Conservation (phyloP, 352 stramenopile species). For the Phytopythium ostracodes region DNA sequence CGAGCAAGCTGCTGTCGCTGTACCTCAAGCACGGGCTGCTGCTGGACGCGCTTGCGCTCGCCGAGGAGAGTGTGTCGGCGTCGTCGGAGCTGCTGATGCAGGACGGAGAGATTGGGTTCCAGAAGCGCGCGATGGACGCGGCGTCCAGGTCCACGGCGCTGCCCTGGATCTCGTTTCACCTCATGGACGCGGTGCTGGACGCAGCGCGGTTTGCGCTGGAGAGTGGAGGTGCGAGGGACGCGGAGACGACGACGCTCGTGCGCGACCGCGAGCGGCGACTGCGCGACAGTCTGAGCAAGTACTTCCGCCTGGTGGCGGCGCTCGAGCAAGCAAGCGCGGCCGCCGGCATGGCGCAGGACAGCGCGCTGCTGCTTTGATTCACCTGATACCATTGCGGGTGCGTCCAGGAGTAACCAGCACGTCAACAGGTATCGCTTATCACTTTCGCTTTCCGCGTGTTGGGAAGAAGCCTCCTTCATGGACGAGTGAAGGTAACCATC, state of each 20-base stretch:
- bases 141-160: conserved; percentile 19
- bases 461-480: too few relatives aligned
- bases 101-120: conserved; percentile 27
- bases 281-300: conserved; percentile 36
- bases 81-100: conserved; percentile 31
- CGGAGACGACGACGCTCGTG: conserved; percentile 15
- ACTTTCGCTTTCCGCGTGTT: too few relatives aligned
- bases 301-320: conserved; percentile 45
- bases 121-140: conserved; percentile 25
- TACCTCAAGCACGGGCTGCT: conserved; percentile 61
- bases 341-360: conserved; percentile 25
- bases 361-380: conserved; percentile 5
- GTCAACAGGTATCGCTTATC: too few relatives aligned
- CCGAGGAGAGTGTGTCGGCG: conserved; percentile 29
- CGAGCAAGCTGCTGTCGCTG: conserved; percentile 47
- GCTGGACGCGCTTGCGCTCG: conserved; percentile 57
- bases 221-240: conserved; percentile 9
- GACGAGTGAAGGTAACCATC: too few relatives aligned
- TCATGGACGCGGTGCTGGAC: conserved; percentile 61
- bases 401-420: too few relatives aligned
- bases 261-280: conserved; percentile 31
- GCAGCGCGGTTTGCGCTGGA: conserved; percentile 34
- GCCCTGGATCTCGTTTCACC: conserved; percentile 67
- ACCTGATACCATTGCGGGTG: too few relatives aligned
- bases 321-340: conserved; percentile 57